Conservation (phyloP, 495 filamentous ascomycete species). For the Penicillium herquei region DNA sequence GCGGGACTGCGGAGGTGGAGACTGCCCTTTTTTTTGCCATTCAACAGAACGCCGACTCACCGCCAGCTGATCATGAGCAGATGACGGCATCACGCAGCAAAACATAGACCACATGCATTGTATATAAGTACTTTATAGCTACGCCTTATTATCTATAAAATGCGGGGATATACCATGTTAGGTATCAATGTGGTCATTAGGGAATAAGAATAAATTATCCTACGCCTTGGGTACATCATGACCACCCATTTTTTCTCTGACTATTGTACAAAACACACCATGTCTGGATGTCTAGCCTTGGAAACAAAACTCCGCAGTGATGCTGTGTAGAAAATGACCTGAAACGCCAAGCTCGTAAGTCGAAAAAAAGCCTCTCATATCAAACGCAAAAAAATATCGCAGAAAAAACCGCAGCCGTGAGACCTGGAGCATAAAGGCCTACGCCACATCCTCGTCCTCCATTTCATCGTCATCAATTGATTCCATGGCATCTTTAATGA, state of each 20-base stretch:
- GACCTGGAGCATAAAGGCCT: constrained; percentile 20
- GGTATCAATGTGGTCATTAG: background rate
- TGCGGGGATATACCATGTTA: too few species aligned
- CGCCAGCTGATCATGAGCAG: constrained; percentile 24
- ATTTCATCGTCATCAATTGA: constrained; percentile 81
- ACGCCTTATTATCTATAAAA: too few species aligned
- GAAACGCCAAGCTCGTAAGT: constrained; percentile 27
- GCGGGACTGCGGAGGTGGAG: constrained; percentile 13
- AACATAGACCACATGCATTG: background rate
- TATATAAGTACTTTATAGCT: background rate
- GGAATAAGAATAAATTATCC: constrained; percentile 15
- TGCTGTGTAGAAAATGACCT: constrained; percentile 33
- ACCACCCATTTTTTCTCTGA: constrained; percentile 17
- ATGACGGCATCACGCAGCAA: constrained; percentile 20
- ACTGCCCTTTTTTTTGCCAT: constrained; percentile 16
- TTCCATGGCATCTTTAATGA: constrained; percentile 93
- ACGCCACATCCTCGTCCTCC: constrained; percentile 62
- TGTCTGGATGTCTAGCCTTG: constrained; percentile 27
- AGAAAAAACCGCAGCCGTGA: constrained; percentile 6
- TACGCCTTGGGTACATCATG: constrained; percentile 10
- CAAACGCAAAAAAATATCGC: constrained; percentile 6
- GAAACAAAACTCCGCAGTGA: constrained; percentile 40
- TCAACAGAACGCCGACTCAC: constrained; percentile 17
- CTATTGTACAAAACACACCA: constrained; percentile 46
- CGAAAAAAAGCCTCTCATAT: constrained; percentile 2